A percentile compares a stretch with the other conserved stretches of the same genome.
These are phyloP conservation scores for Nicotiana obtusifolia DNA, from an alignment of 257 asterid genomes.

Conservation along the genomic window DNA sequence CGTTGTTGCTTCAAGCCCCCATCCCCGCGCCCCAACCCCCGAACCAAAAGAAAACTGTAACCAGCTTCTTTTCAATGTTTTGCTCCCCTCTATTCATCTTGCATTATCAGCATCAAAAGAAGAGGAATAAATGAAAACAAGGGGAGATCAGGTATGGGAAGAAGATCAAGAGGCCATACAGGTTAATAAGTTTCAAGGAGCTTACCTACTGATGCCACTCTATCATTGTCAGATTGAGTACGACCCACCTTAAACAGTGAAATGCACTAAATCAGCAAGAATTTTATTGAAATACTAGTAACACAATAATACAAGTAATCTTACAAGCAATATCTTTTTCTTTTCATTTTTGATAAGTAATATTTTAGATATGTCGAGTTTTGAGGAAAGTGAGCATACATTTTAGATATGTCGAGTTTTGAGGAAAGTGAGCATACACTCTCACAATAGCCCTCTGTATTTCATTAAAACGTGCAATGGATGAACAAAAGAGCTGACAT, in stretches of 20 bases:
- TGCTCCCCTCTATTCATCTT: conserved; percentile 2
- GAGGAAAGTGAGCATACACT: neutral
- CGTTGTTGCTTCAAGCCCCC: neutral
- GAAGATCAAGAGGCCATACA: neutral
- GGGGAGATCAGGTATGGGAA: neutral
- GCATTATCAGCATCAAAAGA: conserved; percentile 4
- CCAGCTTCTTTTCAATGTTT: neutral
- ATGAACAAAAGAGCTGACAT: neutral
- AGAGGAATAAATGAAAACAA: neutral
- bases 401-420: neutral
- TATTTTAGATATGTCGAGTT: neutral
- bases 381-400: neutral
- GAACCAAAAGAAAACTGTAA: neutral
- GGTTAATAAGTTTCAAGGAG: neutral
- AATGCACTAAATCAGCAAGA: conserved; percentile 1
- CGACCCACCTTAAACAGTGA: conserved; percentile 6
- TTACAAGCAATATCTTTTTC: neutral
- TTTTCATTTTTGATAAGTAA: neutral
- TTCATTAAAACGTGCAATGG: neutral
- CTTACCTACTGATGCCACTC: neutral
- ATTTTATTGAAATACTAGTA: neutral
- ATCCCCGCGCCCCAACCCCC: neutral
- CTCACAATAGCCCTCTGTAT: neutral
- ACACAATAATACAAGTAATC: neutral
- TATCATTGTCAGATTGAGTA: conserved; percentile 7